phyloP scores from a whole-genome alignment of 2,329 filamentous ascomycete genomes.

The Pseudopyricularia javanii region DNA sequence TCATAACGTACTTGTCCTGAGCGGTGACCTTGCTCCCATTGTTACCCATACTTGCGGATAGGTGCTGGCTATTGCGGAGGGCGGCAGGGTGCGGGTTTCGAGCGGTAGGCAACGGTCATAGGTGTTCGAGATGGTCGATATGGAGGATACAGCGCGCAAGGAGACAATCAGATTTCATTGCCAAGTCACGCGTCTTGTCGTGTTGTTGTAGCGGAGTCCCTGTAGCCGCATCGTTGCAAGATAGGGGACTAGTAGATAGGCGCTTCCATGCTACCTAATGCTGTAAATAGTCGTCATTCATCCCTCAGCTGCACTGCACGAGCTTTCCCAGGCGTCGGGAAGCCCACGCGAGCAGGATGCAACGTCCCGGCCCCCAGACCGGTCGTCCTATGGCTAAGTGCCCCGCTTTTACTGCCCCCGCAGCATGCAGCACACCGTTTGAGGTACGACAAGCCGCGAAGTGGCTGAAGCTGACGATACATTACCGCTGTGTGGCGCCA shows the following conservation, averaged over 20 bases:
- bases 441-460: not conserved
- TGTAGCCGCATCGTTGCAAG: not conserved
- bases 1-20: constrained; percentile 66
- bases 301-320: not conserved
- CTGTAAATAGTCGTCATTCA: not conserved
- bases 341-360: not conserved
- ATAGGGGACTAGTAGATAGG: not conserved
- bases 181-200: not conserved
- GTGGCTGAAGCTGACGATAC: constrained; percentile 2
- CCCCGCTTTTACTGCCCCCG: not conserved
- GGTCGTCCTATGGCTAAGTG: not conserved
- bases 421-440: not conserved
- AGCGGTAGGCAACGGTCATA: not conserved
- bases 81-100: not conserved
- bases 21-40: constrained; percentile 45
- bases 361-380: not conserved
- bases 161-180: not conserved
- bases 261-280: not conserved
- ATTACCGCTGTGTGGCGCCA: not conserved
- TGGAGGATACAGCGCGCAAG: not conserved
- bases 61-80: not conserved
- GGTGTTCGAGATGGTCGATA: not conserved
- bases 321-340: not conserved
- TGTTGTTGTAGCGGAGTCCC: not conserved
- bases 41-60: constrained; percentile 33